Conservation (phyloP, 441 rosid species). For the Rhodomyrtus psidioides region DNA sequence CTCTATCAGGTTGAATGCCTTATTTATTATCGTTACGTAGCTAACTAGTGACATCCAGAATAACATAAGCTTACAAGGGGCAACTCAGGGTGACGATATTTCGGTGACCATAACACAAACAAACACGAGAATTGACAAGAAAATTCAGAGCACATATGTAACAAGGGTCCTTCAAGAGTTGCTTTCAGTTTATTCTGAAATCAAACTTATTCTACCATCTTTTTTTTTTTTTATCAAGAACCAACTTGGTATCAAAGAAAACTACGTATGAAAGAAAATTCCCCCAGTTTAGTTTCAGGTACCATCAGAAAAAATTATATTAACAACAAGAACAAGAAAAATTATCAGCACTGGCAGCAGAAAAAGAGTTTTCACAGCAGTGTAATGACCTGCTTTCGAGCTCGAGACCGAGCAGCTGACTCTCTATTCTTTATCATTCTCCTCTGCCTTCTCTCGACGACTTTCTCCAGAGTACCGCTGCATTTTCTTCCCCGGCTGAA, state of each 20-base stretch:
- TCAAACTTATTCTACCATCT: not conserved
- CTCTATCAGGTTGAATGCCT: not conserved
- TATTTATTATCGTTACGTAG: not conserved
- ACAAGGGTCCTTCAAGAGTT: not conserved
- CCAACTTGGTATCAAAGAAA: not conserved
- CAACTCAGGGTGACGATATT: not conserved
- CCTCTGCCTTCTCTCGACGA: conserved; percentile 68
- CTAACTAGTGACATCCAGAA: not conserved
- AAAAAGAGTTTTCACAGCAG: not conserved
- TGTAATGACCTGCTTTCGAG: conserved; percentile 61
- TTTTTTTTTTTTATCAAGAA: not conserved
- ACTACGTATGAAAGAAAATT: not conserved
- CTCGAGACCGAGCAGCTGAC: conserved; percentile 78
- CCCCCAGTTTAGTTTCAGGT: not conserved
- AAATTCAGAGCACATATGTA: not conserved
- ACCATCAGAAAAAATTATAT: not conserved
- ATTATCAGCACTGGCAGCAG: not conserved
- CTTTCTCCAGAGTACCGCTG: conserved; percentile 51
- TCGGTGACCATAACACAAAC: not conserved
- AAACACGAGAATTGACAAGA: not conserved
- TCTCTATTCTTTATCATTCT: conserved; percentile 80
- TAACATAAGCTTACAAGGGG: not conserved
- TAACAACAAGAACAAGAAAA: not conserved
- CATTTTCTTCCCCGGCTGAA: conserved; percentile 51
- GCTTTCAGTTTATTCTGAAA: not conserved